A percentile compares a stretch with the other conserved stretches of the same genome.
Conservation (phyloP, 352 stramenopile genomes). For the Elongisporangium undulatum region DNA sequence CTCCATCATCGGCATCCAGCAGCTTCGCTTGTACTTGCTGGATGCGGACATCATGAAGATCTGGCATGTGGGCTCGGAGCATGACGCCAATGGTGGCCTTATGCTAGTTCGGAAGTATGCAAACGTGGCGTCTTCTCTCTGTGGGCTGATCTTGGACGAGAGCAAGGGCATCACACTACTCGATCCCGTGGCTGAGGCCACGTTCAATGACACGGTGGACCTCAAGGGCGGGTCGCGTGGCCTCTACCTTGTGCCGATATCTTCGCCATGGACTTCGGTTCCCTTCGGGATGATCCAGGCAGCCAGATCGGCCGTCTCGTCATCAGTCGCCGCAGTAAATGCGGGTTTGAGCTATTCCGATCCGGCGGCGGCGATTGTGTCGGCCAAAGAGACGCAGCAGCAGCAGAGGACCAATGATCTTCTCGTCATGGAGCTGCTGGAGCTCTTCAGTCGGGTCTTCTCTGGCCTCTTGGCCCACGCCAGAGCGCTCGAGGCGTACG, state of each 20-base stretch:
- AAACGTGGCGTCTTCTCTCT: conserved; percentile 56
- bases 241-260: conserved; percentile 54
- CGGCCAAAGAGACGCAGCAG: conserved; percentile 21
- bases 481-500: conserved; percentile 40
- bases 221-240: conserved; percentile 47
- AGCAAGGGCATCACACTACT: background rate
- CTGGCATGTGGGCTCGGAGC: conserved; percentile 41
- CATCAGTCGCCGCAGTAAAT: conserved; percentile 9
- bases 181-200: conserved; percentile 32
- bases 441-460: conserved; percentile 50
- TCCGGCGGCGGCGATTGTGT: conserved; percentile 11
- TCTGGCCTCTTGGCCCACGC: conserved; percentile 54
- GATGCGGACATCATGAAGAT: conserved; percentile 43
- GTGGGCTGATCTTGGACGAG: conserved; percentile 33
- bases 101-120: conserved; percentile 56
- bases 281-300: conserved; percentile 70
- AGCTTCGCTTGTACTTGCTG: conserved; percentile 61
- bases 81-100: conserved; percentile 11
- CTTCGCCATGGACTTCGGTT: conserved; percentile 36
- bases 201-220: conserved; percentile 73
- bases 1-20: conserved; percentile 57
- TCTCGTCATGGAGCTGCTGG: conserved; percentile 50
- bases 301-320: conserved; percentile 28
- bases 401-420: conserved; percentile 46
- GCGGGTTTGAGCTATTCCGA: conserved; percentile 11